Evolutionary conservation across 805 yeast species (phyloP).

Genomic region (Candida methanosorbosa): DNA sequence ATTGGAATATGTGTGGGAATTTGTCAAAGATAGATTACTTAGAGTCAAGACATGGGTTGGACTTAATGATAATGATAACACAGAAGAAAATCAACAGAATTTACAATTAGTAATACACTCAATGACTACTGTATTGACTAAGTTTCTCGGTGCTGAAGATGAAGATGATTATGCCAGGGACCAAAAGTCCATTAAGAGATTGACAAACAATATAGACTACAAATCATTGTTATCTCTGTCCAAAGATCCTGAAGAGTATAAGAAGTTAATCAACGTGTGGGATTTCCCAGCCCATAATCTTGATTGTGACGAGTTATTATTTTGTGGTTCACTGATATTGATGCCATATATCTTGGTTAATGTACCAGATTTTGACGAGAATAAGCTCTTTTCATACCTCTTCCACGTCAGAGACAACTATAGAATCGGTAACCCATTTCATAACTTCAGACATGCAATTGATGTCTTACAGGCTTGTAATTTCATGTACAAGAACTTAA

Average conservation of each 20-base stretch:
- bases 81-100: slow-evolving; percentile 5
- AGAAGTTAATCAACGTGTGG: slow-evolving; percentile 48
- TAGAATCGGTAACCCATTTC: slow-evolving; percentile 82
- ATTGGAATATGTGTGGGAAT: slow-evolving; percentile 2
- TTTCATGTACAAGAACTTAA: slow-evolving; percentile 34
- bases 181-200: too few relatives aligned
- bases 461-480: slow-evolving; percentile 91
- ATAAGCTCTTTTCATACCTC: slow-evolving; percentile 49
- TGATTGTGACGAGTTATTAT: slow-evolving; percentile 55
- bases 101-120: slow-evolving; percentile 21
- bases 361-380: slow-evolving; percentile 8
- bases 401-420: slow-evolving; percentile 70
- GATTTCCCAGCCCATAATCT: slow-evolving; percentile 63
- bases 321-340: slow-evolving; percentile 50
- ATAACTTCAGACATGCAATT: slow-evolving; percentile 90
- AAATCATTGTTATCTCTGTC: slow-evolving; percentile 15
- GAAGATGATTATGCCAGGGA: too few relatives aligned
- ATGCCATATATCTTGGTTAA: slow-evolving; percentile 5
- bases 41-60: slow-evolving; percentile 37
- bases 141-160: slow-evolving; percentile 1
- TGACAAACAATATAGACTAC: slow-evolving; percentile 23
- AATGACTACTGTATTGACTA: slow-evolving; percentile 23
- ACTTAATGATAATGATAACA: slow-evolving; percentile 14
- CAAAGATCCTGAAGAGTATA: slow-evolving; percentile 13
- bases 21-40: slow-evolving; percentile 18